phyloP scores from a whole-genome alignment of 305 asterid genomes.

The Fraxinus ornus region DNA sequence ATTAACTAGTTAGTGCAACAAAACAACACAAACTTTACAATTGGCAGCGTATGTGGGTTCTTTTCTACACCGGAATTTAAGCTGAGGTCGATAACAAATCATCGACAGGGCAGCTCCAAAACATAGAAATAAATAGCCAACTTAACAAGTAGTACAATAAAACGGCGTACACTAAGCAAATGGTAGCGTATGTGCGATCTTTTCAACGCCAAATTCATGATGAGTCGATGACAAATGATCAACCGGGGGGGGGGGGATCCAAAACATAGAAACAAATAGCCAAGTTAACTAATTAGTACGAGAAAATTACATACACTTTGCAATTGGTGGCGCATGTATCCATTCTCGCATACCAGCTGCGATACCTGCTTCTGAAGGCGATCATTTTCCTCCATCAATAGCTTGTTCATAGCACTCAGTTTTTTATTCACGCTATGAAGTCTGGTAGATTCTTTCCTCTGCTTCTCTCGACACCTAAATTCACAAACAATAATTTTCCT shows the following conservation, averaged over 20 bases:
- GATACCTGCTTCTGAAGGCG: constrained; percentile 34
- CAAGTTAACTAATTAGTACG: not conserved
- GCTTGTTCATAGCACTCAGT: constrained; percentile 48
- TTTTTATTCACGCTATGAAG: constrained; percentile 51
- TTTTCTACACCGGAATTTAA: not conserved
- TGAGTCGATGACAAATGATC: not conserved
- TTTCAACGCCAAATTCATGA: not conserved
- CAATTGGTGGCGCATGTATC: constrained; percentile 76
- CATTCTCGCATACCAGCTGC: constrained; percentile 47
- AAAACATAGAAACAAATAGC: not conserved
- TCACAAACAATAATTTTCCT: not conserved
- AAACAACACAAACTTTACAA: not conserved
- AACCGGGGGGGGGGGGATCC: not conserved
- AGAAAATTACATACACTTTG: constrained; percentile 55
- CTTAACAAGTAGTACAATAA: not conserved
- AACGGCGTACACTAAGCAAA: not conserved
- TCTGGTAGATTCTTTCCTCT: constrained; percentile 47
- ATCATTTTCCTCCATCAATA: constrained; percentile 58
- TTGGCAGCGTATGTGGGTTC: not conserved
- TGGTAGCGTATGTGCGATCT: not conserved
- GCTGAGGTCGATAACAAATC: not conserved
- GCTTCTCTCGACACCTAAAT: constrained; percentile 51
- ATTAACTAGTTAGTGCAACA: not conserved
- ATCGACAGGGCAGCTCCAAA: not conserved
- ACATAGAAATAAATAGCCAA: not conserved